Base-by-base conservation (phyloP, 176 grass and related monocot species). In the Neostapfia colusana region DNA sequence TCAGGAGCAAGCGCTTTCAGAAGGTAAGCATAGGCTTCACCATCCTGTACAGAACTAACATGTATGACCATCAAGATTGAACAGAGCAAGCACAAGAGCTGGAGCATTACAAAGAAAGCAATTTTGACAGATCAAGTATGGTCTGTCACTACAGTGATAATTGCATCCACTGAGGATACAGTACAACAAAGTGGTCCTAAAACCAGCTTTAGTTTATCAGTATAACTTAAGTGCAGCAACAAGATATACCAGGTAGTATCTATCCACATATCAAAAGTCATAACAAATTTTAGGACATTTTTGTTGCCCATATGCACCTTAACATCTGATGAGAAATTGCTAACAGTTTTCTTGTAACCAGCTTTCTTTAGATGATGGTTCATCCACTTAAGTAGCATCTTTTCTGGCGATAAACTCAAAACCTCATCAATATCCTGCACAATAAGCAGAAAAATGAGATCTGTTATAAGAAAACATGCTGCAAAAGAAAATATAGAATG, bases 21-120 rank as follows among this genome's bases (percentile, higher is more conserved):
- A 81, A 98, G 95, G 77, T 98, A 92, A 84, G 95, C 95, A 90
- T 98, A 98, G 56, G 95, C 95, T 80, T 98, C 86, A 78, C 95
- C 89, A 70, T 98, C 95, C 95, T 98, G 84, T 58, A 81, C 46
- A 73, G 44, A 75, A 73, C 56, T 48, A 70, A 71, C 71, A 34
- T n/a, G 16, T 76, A 70, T 80, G 57, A 88, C 38, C 55, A 80
- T 64, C 38, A 18, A 37, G 69, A 57, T 57, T 62, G 69, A 83
- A 67, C 23, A 31, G 31, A 31, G 31, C 1, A 78, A 79, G 62
- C 17, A 79, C 14, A 76, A 0, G 62, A 31, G 31, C 31, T 31
- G 0, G 62, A 45, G 45, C 53, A 83, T 61, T 18, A 53, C 20
- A 37, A 83, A 26, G 18, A 62, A 61, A 24, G 7, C 15, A 74